Base-by-base conservation (phyloP, 2,329 filamentous ascomycete genomes). In the Fonsecaea pedrosoi region DNA sequence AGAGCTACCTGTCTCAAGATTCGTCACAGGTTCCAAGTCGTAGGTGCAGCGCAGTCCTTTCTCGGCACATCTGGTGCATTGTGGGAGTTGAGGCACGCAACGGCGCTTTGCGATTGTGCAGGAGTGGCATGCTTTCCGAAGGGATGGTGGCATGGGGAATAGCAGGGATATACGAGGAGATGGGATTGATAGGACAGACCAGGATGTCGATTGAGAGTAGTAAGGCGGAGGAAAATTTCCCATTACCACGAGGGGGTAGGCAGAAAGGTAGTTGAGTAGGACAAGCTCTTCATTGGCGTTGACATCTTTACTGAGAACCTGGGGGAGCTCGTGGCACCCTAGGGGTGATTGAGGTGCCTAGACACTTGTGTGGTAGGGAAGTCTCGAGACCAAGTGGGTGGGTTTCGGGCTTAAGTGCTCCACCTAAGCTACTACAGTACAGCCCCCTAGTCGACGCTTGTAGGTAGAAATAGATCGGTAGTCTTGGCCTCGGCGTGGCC, bases 51-150 rank as follows among this genome's bases (percentile, higher is more conserved):
- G 58, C 0, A 87, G 74, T 1, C 77, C 75, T 34, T 84, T 81
- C 64, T 82, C 81, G 0, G 76, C 73, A 72, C 86, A 89, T 53
- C 86, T 81, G 15, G 81, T 75, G 70, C 86, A 89, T 12, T 79
- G 73, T 1, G 86, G 86, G 13, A 80, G 73, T 18, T 79, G 80
- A 42, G 84, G 80, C 69, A 86, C 83, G 73, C 86, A 88, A 56
- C 83, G 83, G 13, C 86, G 81, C 74, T 88, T 88, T 30, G 85
- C 81, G 71, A 81, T 83, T 56, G 82, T 85, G 76, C 86, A 88
- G 32, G 82, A 81, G 3, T 80, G 77, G 71, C 86, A 89, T 3
- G 86, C 85, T 75, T 86, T 88, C 55, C 85, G 83, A 32, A 72
- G 55, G 3, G 69, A 68, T 6, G 38, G 18, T 15, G 70, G 37